Evolutionary conservation across 1,284 basidiomycete genomes (phyloP).

Genomic region (Fomitopsis palustris): DNA sequence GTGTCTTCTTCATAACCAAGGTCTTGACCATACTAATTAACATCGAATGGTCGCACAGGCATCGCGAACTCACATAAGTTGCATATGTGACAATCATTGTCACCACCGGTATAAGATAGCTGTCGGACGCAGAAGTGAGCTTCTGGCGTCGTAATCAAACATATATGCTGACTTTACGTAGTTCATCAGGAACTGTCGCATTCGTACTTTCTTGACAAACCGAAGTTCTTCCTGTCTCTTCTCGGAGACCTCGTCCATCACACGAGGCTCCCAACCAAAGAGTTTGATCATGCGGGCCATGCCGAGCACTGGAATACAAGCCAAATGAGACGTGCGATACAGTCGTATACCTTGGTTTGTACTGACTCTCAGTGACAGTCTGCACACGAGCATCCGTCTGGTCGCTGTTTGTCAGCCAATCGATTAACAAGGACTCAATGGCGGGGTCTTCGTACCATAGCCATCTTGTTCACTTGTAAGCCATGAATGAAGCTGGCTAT

Average conservation of each 20-base stretch:
- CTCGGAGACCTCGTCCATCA: slow-evolving; percentile 37
- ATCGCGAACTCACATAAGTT: slow-evolving; percentile 38
- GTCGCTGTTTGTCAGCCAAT: background rate
- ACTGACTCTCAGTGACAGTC: slow-evolving; percentile 16
- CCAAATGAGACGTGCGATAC: background rate
- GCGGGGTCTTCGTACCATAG: slow-evolving; percentile 17
- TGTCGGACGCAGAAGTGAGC: background rate
- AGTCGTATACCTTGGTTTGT: background rate
- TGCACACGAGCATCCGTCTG: slow-evolving; percentile 44
- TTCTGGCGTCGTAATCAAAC: background rate
- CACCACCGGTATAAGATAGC: slow-evolving; percentile 59
- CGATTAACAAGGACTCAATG: background rate
- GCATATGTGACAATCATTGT: slow-evolving; percentile 70
- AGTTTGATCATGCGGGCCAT: slow-evolving; percentile 38
- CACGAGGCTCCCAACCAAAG: slow-evolving; percentile 51
- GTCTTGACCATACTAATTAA: slow-evolving; percentile 25
- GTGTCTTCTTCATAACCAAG: slow-evolving; percentile 28
- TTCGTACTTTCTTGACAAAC: slow-evolving; percentile 39
- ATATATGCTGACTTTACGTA: slow-evolving; percentile 27
- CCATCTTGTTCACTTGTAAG: slow-evolving; percentile 28
- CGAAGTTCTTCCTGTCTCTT: slow-evolving; percentile 55
- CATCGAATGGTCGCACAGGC: background rate
- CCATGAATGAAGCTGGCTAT: slow-evolving; percentile 28
- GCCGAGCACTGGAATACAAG: background rate
- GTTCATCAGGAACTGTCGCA: slow-evolving; percentile 33